Evolutionary conservation across 352 stramenopile species (phyloP), one percentile per base, ranked within the genome.

Genomic region (Pythium sp.): DNA sequence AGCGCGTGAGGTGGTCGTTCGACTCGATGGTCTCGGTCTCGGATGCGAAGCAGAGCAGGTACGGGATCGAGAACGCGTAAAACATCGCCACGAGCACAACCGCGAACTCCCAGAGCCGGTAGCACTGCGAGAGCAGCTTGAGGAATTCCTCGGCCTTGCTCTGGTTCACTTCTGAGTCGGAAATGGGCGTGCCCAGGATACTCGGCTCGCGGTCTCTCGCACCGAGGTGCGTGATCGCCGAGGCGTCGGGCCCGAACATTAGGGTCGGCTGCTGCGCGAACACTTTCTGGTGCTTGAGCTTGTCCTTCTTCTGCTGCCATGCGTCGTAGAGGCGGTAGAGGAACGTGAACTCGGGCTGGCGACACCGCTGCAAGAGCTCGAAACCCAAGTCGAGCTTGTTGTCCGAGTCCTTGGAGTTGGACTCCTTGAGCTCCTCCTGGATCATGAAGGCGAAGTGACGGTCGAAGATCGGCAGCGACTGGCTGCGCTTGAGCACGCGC

Each of bases 391-490:
- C 81, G 1, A 89, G 63, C 32, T 89, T 87, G 58, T 69, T 89
- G 7, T 80, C 80, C 4, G 71, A 76, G 47, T 90, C 80, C 57
- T 84, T 87, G 2, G 77, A 73, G 65, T 82, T 90, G 6, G 82
- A 91, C n/a, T 83, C 77, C 15, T 76, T 71, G 0, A 91, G 76
- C 55, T 89, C 82, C 9, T 77, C 74, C 0, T 74, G 69, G 20
- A 91, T 82, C 73, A 89, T 89, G 47, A 68, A 53, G 7, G 74
- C 69, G 26, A 89, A 91, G n/a, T 91, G 78, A 0, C 68, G 70
- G 34, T 91, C 79, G 47, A 91, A 91, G 20, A 87, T 71, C 1
- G 82, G 82, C 36, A 91, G 64, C 1, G 82, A 91, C 56, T 88
- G 81, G 15, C 77, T 89, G 9, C 82, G 81, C 53, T 88, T 89